phyloP scores from a whole-genome alignment of 2,329 filamentous ascomycete species.

The Chaetomium globosum region DNA sequence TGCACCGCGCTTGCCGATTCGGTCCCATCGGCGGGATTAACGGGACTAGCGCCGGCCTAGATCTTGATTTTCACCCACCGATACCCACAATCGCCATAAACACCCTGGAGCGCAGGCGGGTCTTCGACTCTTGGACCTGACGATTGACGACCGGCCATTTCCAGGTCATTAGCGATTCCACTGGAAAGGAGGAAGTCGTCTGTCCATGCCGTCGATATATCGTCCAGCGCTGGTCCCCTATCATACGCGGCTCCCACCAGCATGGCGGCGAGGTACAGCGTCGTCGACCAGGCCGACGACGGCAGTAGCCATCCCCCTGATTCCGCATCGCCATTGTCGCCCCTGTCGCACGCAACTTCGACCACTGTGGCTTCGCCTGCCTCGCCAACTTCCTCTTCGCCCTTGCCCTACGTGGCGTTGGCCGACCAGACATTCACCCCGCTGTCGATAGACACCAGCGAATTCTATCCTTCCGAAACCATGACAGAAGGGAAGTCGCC shows the following conservation, averaged over 20 bases:
- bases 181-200: constrained; percentile 3
- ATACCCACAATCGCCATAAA: constrained; percentile 15
- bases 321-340: constrained; percentile 27
- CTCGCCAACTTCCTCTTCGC: constrained; percentile 33
- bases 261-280: constrained; percentile 32
- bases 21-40: constrained; percentile 5
- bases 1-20: constrained; percentile 5
- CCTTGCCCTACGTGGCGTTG: constrained; percentile 35
- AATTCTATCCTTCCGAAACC: constrained; percentile 21
- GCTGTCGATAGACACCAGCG: constrained; percentile 40
- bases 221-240: constrained; percentile 6
- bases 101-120: constrained; percentile 10
- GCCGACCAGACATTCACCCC: constrained; percentile 40
- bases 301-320: constrained; percentile 28
- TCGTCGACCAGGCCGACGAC: constrained; percentile 29
- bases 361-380: constrained; percentile 28
- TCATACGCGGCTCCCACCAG: constrained; percentile 20
- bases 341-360: constrained; percentile 27
- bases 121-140: not conserved
- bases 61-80: constrained; percentile 22
- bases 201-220: constrained; percentile 20
- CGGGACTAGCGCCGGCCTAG: constrained; percentile 11
- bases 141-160: constrained; percentile 21
- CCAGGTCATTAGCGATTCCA: constrained; percentile 1
- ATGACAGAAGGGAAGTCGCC: constrained; percentile 18